Conservation (phyloP, 768 basidiomycete genomes). For the Mycena epipterygia region DNA sequence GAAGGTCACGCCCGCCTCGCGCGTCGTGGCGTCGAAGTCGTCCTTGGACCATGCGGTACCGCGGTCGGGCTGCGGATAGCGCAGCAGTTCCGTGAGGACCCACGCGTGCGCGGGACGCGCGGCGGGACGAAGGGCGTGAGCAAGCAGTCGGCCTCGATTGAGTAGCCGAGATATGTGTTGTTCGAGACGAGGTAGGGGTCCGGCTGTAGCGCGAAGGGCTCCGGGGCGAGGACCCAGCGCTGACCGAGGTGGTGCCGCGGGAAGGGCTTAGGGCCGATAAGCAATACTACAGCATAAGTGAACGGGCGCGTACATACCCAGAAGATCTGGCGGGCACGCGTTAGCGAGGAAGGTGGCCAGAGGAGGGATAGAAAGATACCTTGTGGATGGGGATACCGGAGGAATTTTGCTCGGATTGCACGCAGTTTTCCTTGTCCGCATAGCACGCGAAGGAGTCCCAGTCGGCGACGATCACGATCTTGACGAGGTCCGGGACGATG, state of each 20-base stretch:
- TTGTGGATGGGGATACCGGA: constrained; percentile 28
- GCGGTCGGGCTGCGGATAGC: background rate
- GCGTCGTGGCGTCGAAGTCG: constrained; percentile 14
- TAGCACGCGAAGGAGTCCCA: constrained; percentile 18
- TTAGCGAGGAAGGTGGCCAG: background rate
- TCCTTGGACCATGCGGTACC: constrained; percentile 10
- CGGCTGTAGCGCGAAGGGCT: constrained; percentile 8
- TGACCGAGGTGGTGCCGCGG: constrained; percentile 28
- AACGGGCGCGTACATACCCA: background rate
- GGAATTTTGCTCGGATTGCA: constrained; percentile 17
- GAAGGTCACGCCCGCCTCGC: constrained; percentile 12
- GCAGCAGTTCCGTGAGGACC: constrained; percentile 25
- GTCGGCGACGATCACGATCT: constrained; percentile 22
- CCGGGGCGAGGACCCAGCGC: constrained; percentile 28
- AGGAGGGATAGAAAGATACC: background rate
- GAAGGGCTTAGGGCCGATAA: background rate
- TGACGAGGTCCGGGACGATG: constrained; percentile 24
- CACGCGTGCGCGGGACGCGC: constrained; percentile 14
- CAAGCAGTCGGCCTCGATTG: constrained; percentile 24
- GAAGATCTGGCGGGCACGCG: background rate
- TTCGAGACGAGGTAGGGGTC: constrained; percentile 1
- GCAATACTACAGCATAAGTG: background rate
- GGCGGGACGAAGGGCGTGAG: constrained; percentile 12
- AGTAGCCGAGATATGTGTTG: constrained; percentile 32
- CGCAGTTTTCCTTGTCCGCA: constrained; percentile 18